Evolutionary conservation across 2,329 filamentous ascomycete genomes (phyloP).

Genomic region (Didymella arachidicola): DNA sequence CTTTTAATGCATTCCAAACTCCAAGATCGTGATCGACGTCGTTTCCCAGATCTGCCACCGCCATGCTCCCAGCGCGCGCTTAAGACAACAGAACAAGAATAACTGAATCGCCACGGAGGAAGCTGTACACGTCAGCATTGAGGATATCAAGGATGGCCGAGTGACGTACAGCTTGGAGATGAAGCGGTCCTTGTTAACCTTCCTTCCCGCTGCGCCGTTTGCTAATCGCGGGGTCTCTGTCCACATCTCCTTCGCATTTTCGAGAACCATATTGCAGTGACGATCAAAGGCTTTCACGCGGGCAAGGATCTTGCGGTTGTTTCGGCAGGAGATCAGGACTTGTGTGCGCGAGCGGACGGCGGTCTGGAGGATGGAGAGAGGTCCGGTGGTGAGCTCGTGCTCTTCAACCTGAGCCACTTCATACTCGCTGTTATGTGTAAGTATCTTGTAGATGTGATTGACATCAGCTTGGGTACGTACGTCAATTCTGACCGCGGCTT

Average conservation of each 20-base stretch:
- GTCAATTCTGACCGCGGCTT: conserved; percentile 92
- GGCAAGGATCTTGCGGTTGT: conserved; percentile 97
- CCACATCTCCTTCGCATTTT: conserved; percentile 99
- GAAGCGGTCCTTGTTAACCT: conserved; percentile 97
- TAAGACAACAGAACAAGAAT: conserved; percentile 86
- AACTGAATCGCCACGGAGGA: conserved; percentile 85
- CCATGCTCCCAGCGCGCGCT: conserved; percentile 18
- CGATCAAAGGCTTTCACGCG: conserved; percentile 98
- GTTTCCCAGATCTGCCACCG: conserved; percentile 21
- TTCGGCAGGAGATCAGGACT: conserved; percentile 95
- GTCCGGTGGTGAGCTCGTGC: conserved; percentile 80
- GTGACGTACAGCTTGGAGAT: conserved; percentile 92
- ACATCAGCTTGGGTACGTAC: conserved; percentile 62
- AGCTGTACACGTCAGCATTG: conserved; percentile 61
- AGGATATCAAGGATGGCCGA: not conserved
- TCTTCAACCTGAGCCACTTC: conserved; percentile 84
- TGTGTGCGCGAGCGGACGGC: conserved; percentile 94
- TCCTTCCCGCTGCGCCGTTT: conserved; percentile 85
- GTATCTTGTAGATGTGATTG: conserved; percentile 4
- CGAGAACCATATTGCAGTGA: conserved; percentile 98
- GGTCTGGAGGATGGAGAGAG: conserved; percentile 93
- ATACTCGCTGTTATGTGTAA: conserved; percentile 72
- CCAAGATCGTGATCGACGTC: conserved; percentile 30
- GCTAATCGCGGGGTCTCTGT: conserved; percentile 87
- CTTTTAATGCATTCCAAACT: conserved; percentile 43